Base-by-base conservation (phyloP, 331 rosid genomes). In the Malus hybrid region DNA sequence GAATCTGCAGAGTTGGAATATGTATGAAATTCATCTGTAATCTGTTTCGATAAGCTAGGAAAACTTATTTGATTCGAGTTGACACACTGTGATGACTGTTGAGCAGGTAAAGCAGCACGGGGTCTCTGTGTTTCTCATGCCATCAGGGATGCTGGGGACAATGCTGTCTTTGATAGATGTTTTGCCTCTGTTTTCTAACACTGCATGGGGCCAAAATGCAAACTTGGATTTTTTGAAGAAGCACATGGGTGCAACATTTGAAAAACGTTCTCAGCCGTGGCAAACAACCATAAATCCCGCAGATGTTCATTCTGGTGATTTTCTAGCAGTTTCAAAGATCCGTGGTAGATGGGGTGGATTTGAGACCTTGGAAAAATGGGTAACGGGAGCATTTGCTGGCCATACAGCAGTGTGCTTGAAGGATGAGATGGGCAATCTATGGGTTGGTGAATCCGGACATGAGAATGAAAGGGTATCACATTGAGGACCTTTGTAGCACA, bases 281-380 rank as follows among this genome's bases (percentile, higher is more conserved):
- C 73, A 42, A 15, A 85, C 84, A 18, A 86, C 84, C 52, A 86
- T 93, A 60, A 82, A 93, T 82, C 93, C 96, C 12, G 87, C 85
- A 13, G 96, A 93, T 78, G 96, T 93, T 84, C 96, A 90, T 79
- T 80, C 97, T 50, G 98, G 98, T 68, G 98, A 93, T 75, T 93
- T 93, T 79, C 81, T 93, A 63, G 98, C 93, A 20, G 89, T 93
- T 58, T 93, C 97, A 26, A 93, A 93, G 90, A 90, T 93, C 48
- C 97, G 98, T 50, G 98, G 98, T 72, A 89, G 97, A 70, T 93
- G 98, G 98, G 98, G 98, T 50, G 98, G 98, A 71, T 93, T 93
- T 75, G 97, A 93, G 89, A 90, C 97, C 19, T 80, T 93, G 74
- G 98, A 93, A 72, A 93, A 90, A 80, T 93, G 98, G 98, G 97